Base-by-base conservation (phyloP, 352 stramenopile genomes). In the Globisporangium splendens region DNA sequence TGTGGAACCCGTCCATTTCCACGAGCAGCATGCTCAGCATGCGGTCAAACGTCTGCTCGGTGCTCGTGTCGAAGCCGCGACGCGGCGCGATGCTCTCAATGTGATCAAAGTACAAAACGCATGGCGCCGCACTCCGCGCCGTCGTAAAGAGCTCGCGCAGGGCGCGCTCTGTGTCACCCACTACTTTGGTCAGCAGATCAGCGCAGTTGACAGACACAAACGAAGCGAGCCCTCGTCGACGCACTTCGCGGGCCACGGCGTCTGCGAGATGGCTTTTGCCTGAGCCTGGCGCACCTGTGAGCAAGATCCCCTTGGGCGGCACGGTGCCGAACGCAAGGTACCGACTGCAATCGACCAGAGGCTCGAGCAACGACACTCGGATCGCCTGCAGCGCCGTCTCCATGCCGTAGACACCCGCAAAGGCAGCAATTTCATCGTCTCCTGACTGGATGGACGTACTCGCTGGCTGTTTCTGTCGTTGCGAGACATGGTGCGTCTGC, bases 311-410 rank as follows among this genome's bases (percentile, higher is more conserved):
- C 64, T 97, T 91, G 4, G 96, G 97, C 28, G 97, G 92, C 59
- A 95, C 82, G 41, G 99, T 98, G 20, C 97, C 96, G 62, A 99
- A 99, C 58, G 89, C 83, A 28, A 98, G 84, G 66, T 99, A 99
- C 11, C 98, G 80, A 21, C 88, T 88, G 47, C 92, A 92, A 62
- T 99, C 92, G 65, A 98, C 82, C 46, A 99, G 88, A 17, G 97
- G 98, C 69, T 98, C 98, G 33, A 99, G 73, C 56, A 99, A 83
- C 47, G 98, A 98, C 46, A 99, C 95, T 7, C 89, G 82, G 41
- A 99, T 78, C 65, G 96, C 91, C 62, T 88, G 68, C 59, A 99
- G 98, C 0, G 97, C 97, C n/a, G 98, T 75, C 49, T 98, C 92
- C 54, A 99, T 83, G 1, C 98, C 98, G 61, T 97, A 98, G 54